A percentile compares a stretch with the other conserved stretches of the same genome.
These are phyloP conservation scores for Globisporangium orthogonon DNA, from an alignment of 352 stramenopile species.

Conservation along the genomic window DNA sequence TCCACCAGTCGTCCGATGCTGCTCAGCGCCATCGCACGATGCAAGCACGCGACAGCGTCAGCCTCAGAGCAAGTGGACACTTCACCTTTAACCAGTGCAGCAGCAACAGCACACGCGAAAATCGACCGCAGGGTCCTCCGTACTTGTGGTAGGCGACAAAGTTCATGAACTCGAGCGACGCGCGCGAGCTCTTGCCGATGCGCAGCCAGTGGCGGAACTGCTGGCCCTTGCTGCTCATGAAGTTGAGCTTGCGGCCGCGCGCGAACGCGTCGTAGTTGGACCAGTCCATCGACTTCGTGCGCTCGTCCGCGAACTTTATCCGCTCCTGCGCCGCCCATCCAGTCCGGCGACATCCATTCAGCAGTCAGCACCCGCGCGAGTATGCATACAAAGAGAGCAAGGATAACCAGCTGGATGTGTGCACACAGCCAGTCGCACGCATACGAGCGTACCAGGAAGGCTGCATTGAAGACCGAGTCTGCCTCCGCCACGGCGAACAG, in stretches of 20 bases:
- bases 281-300: constrained; percentile 79
- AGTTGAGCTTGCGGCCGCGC: constrained; percentile 74
- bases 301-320: constrained; percentile 81
- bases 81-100: not conserved
- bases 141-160: constrained; percentile 85
- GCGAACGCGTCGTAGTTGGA: constrained; percentile 78
- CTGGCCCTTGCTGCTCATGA: constrained; percentile 68
- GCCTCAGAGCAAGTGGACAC: not conserved
- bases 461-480: constrained; percentile 68
- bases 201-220: constrained; percentile 68
- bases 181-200: constrained; percentile 55
- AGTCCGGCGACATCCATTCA: not conserved
- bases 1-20: constrained; percentile 81
- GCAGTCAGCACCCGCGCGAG: constrained; percentile 2
- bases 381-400: not conserved
- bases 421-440: not conserved
- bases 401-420: not conserved
- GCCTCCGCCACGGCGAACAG: constrained; percentile 75
- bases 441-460: constrained; percentile 39
- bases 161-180: constrained; percentile 82
- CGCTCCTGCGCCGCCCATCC: constrained; percentile 35
- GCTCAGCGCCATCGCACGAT: not conserved
- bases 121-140: constrained; percentile 2
- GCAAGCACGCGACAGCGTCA: not conserved
- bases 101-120: too few species aligned